These are phyloP conservation scores for Earliella scabrosa DNA, from an alignment of 1,284 basidiomycete species.

Conservation along the genomic window DNA sequence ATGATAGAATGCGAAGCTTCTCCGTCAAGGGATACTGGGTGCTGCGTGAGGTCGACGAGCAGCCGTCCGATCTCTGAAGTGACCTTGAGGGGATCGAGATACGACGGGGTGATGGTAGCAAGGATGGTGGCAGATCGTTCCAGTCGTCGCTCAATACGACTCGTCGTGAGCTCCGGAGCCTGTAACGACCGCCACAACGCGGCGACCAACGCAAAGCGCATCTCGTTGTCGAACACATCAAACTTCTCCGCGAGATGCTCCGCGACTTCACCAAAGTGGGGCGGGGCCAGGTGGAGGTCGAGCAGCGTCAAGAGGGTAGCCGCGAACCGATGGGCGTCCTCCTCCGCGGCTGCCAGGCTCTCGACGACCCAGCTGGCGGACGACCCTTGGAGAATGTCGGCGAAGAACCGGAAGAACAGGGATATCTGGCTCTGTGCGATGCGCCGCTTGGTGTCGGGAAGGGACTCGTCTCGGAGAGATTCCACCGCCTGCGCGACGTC, in stretches of 20 bases:
- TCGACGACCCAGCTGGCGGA: conserved; percentile 41
- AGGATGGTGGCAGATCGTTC: conserved; percentile 36
- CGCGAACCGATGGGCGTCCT: conserved; percentile 25
- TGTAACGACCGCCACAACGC: conserved; percentile 42
- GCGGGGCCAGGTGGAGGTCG: conserved; percentile 27
- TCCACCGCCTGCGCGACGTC: conserved; percentile 42
- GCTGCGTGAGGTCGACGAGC: conserved; percentile 35
- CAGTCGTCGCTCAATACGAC: conserved; percentile 30
- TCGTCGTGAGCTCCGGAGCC: conserved; percentile 21
- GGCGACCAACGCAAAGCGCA: conserved; percentile 50
- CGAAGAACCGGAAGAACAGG: conserved; percentile 45
- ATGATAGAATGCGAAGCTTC: conserved; percentile 41
- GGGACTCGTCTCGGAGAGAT: conserved; percentile 36
- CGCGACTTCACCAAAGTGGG: conserved; percentile 33
- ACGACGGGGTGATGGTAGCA: conserved; percentile 31
- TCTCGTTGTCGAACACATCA: conserved; percentile 39
- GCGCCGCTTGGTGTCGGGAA: conserved; percentile 32
- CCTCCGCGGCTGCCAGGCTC: conserved; percentile 26
- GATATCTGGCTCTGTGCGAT: conserved; percentile 44
- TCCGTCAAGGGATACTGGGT: conserved; percentile 17
- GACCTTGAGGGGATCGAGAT: conserved; percentile 37
- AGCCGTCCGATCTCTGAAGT: conserved; percentile 41
- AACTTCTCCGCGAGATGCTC: conserved; percentile 33
- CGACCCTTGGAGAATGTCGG: conserved; percentile 39
- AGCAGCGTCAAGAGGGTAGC: conserved; percentile 25